Base-by-base conservation (phyloP, 2,329 filamentous ascomycete species). In the Fusarium illudens region DNA sequence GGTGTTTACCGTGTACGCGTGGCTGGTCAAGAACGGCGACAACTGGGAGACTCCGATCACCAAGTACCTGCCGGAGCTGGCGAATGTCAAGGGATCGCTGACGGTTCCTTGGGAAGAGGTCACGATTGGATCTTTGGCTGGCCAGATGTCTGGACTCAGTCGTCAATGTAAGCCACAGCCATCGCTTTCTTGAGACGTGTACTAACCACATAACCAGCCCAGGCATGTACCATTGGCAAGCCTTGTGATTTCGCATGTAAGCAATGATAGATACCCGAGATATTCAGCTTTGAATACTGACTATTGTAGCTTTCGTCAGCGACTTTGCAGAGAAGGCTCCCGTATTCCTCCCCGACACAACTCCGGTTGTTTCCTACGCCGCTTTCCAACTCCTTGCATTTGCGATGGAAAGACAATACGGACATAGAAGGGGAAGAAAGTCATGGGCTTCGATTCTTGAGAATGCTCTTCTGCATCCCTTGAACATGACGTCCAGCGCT, bases 1-100 rank as follows among this genome's bases (percentile, higher is more conserved):
- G 68, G 49, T 79, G 0, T 75, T 79, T 37, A 79, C 76, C 0
- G 73, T 77, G 1, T 79, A 79, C 20, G 48, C 75, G 0, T 79
- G 77, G 77, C 67, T 79, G 0, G 70, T 68, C 4, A 60, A 74
- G 17, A 66, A 74, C 30, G 76, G 76, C 0, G 71, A 73, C 3
- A 50, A 67, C 0, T 79, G 75, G 76, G 64, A 73, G 19, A 62
- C 59, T 0, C 64, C 76, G 0, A 74, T 79, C 9, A 78, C 76
- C 0, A 37, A 69, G 1, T 77, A 68, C 36, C 25, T 79, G 2
- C 76, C 76, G 0, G 75, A 78, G 32, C 32, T 77, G 8, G 37
- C 50, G 1, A 1, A 29, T 9, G 10, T 56, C 2, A n/a, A 64
- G 2, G 51, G 29, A 0, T 1, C 44, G 0, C n/a, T 63, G 3